A percentile compares a stretch with the other conserved stretches of the same genome.
phyloP scores from a whole-genome alignment of 75 land plant genomes.

The Sequoiadendron giganteum region DNA sequence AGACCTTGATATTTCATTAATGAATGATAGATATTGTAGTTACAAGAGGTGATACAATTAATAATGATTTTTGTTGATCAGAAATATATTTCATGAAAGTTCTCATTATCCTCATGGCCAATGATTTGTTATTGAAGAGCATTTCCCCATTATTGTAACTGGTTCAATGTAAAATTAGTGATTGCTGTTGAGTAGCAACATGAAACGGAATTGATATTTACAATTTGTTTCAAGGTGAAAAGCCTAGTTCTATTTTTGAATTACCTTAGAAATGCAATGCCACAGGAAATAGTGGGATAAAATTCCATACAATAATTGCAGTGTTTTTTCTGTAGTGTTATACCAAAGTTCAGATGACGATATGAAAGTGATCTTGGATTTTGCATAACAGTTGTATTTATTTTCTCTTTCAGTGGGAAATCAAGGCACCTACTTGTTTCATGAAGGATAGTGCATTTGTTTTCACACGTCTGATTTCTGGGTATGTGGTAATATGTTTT shows the following conservation, averaged over 20 bases:
- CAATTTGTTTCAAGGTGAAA: not conserved
- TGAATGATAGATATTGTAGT: too few species aligned
- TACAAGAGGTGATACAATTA: too few species aligned
- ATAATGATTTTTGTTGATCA: not conserved
- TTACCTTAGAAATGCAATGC: not conserved
- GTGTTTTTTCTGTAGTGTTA: not conserved
- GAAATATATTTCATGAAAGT: not conserved
- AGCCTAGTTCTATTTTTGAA: not conserved
- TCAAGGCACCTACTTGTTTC: constrained; percentile 40
- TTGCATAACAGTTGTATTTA: not conserved
- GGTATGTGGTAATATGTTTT: constrained; percentile 22
- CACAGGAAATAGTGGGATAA: not conserved
- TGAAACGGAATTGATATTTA: not conserved
- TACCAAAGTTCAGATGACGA: not conserved
- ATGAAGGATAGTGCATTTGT: constrained; percentile 32
- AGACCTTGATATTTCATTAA: too few species aligned
- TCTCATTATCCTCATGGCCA: not conserved
- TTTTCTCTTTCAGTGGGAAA: constrained; percentile 46
- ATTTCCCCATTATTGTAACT: not conserved
- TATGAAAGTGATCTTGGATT: constrained; percentile 3
- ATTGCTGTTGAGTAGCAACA: not conserved
- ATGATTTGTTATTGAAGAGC: too few species aligned
- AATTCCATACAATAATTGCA: not conserved
- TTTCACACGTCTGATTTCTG: constrained; percentile 39
- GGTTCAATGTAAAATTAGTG: not conserved